phyloP scores from a whole-genome alignment of 176 grass and related monocot species.

The Hsuehochloa calcarea region DNA sequence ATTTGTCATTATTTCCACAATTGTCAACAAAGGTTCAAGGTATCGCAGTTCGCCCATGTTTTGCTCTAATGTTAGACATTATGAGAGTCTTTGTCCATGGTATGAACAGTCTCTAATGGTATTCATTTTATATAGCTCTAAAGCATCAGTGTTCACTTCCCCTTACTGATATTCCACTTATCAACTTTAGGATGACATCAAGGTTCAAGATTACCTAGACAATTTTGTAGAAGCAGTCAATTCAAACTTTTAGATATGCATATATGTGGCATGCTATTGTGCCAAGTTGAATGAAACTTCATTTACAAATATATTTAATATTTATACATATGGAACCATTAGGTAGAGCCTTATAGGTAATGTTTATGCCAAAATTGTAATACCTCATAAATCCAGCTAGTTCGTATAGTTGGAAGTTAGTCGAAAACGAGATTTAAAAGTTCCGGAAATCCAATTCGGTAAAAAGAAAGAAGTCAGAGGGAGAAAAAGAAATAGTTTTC shows the following conservation, averaged over 20 bases:
- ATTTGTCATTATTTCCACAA: too few species aligned
- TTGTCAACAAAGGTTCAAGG: too few species aligned
- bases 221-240: background rate
- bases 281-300: background rate
- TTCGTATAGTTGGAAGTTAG: too few species aligned
- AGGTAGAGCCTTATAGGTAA: background rate
- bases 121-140: background rate
- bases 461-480: too few species aligned
- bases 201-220: conserved; percentile 3
- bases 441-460: too few species aligned
- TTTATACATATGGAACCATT: background rate
- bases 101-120: conserved; percentile 32
- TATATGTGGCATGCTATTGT: background rate
- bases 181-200: background rate
- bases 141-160: background rate
- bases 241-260: background rate
- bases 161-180: background rate
- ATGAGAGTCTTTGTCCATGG: conserved; percentile 40
- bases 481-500: too few species aligned
- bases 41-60: too few species aligned
- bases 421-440: too few species aligned
- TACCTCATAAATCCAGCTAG: too few species aligned
- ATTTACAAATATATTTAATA: background rate
- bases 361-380: too few species aligned
- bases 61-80: too few species aligned